Evolutionary conservation across 352 stramenopile species (phyloP).

Genomic region (Pythium insidiosum): DNA sequence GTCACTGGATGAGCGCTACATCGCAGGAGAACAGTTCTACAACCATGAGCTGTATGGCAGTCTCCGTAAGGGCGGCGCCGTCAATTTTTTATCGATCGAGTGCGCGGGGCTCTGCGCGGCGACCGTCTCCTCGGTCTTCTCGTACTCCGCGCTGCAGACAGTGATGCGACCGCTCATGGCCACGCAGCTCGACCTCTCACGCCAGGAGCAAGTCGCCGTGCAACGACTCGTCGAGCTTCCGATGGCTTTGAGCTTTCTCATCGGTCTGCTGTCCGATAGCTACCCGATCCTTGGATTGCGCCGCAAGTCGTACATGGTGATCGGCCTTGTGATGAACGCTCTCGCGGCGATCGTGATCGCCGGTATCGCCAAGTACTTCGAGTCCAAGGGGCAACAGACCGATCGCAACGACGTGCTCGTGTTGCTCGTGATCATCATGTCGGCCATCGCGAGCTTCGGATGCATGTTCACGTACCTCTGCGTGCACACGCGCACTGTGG

Average conservation of each 20-base stretch:
- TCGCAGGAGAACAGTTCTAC: conserved; percentile 51
- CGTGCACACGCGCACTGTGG: background rate
- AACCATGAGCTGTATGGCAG: conserved; percentile 47
- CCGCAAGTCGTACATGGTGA: conserved; percentile 49
- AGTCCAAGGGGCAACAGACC: background rate
- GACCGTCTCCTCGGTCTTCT: conserved; percentile 1
- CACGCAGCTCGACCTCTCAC: conserved; percentile 1
- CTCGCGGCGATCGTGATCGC: conserved; percentile 1
- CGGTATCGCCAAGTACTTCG: background rate
- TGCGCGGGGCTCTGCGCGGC: conserved; percentile 3
- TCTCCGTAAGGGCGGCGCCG: conserved; percentile 35
- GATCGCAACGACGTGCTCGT: background rate
- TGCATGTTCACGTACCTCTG: conserved; percentile 6
- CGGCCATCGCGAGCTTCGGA: background rate
- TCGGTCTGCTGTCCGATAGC: conserved; percentile 80
- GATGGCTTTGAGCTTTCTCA: conserved; percentile 74
- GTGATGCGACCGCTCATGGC: conserved; percentile 6
- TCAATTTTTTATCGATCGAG: conserved; percentile 7
- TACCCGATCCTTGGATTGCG: conserved; percentile 54
- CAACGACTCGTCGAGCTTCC: conserved; percentile 23
- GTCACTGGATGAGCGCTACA: conserved; percentile 37
- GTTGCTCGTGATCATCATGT: conserved; percentile 1
- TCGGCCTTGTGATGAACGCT: conserved; percentile 20
- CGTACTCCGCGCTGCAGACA: background rate
- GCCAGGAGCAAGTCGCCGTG: background rate